Evolutionary conservation across 352 stramenopile species (phyloP).

Genomic region (Globisporangium alternatum): DNA sequence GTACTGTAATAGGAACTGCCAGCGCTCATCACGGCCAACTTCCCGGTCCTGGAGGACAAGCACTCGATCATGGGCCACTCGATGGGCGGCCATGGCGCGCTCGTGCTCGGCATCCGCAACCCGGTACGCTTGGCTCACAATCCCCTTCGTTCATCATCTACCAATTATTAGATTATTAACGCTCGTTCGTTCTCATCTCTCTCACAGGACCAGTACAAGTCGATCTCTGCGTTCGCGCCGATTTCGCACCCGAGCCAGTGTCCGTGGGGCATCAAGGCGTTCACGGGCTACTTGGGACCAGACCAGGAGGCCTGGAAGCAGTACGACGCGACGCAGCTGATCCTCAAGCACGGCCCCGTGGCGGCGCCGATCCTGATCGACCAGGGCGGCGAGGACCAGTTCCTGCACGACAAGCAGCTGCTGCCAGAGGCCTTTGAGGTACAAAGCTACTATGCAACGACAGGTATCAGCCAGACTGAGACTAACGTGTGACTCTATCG

Average conservation of each 20-base stretch:
- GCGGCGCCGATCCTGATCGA: conserved; percentile 86
- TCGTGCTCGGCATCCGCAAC: conserved; percentile 94
- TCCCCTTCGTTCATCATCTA: no score
- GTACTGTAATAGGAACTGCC: conserved; percentile 86
- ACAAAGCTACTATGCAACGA: conserved; percentile 1
- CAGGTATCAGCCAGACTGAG: background rate
- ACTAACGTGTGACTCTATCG: background rate
- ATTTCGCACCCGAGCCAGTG: conserved; percentile 96
- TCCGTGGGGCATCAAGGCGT: conserved; percentile 98
- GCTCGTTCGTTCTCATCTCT: background rate
- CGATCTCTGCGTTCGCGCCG: conserved; percentile 95
- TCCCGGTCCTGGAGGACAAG: conserved; percentile 79
- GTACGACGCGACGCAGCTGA: conserved; percentile 92
- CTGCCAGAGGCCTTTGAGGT: conserved; percentile 87
- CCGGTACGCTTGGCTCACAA: conserved; percentile 26
- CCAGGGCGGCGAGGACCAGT: conserved; percentile 88
- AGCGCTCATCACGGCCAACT: conserved; percentile 83
- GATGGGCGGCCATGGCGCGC: conserved; percentile 96
- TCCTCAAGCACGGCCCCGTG: conserved; percentile 65
- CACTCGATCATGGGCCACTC: conserved; percentile 95
- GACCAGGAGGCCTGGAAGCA: conserved; percentile 86
- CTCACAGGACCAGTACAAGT: conserved; percentile 77
- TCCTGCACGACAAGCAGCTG: conserved; percentile 89
- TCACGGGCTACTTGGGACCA: conserved; percentile 94
- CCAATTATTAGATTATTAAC: background rate